Conservation (phyloP, 1,139 yeast species). For the Sporopachydermia cereana region DNA sequence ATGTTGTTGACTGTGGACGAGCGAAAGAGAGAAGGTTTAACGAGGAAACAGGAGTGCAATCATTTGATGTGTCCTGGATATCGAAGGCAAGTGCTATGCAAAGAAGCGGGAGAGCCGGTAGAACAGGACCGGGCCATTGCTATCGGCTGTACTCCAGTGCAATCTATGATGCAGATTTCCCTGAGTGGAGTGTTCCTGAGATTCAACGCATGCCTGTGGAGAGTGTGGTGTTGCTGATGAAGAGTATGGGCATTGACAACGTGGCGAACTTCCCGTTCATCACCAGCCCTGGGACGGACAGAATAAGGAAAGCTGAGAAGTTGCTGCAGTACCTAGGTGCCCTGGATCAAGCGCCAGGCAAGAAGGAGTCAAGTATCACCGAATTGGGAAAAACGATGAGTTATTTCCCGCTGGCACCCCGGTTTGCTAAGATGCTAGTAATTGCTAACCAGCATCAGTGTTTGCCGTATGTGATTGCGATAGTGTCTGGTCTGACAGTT, state of each 20-base stretch:
- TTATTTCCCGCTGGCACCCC: conserved; percentile 83
- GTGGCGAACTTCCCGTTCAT: conserved; percentile 93
- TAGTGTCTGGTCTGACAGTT: conserved; percentile 87
- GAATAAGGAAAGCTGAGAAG: conserved; percentile 55
- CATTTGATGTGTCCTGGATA: conserved; percentile 86
- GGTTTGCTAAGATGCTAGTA: conserved; percentile 82
- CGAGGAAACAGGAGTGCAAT: conserved; percentile 81
- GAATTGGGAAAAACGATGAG: conserved; percentile 80
- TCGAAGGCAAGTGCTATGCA: conserved; percentile 95
- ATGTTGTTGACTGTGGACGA: conserved; percentile 93
- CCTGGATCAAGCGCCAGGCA: conserved; percentile 36
- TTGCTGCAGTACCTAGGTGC: conserved; percentile 73
- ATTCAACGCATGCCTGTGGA: conserved; percentile 93
- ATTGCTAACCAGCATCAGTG: conserved; percentile 83
- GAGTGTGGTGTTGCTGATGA: conserved; percentile 88
- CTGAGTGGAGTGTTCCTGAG: conserved; percentile 78
- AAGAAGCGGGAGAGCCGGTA: conserved; percentile 96
- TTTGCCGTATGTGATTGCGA: conserved; percentile 74
- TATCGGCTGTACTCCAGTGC: conserved; percentile 93
- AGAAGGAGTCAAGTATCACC: conserved; percentile 35
- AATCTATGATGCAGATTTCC: conserved; percentile 76
- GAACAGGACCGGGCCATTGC: conserved; percentile 99
- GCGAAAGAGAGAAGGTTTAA: conserved; percentile 80
- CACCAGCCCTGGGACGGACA: conserved; percentile 67
- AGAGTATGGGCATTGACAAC: conserved; percentile 90